These are phyloP conservation scores for Syzygium oleosum DNA, from an alignment of 345 rosid species.

Conservation along the genomic window DNA sequence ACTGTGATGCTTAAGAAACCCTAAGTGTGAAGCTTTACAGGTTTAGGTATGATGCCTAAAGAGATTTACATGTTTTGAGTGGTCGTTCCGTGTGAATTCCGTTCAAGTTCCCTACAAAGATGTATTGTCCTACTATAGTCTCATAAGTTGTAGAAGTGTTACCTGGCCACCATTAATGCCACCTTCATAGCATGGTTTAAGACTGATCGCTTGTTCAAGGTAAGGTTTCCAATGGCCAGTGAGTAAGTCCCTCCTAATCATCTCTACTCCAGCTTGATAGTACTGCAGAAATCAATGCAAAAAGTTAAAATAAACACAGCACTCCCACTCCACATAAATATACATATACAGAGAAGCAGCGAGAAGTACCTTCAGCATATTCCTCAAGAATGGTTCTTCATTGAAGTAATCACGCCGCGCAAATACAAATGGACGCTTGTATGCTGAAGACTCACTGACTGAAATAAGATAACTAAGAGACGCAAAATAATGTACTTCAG, in stretches of 20 bases:
- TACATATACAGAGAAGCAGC: not conserved
- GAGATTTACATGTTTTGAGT: not conserved
- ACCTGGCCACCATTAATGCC: constrained; percentile 98
- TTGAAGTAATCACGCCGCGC: constrained; percentile 97
- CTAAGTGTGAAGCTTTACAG: not conserved
- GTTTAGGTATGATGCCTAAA: not conserved
- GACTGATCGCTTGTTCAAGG: constrained; percentile 93
- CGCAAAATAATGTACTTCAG: constrained; percentile 4
- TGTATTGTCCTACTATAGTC: not conserved
- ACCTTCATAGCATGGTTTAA: constrained; percentile 92
- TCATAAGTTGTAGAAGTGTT: not conserved
- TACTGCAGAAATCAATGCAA: constrained; percentile 30
- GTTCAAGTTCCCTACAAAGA: not conserved
- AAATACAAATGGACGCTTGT: constrained; percentile 88
- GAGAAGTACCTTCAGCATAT: constrained; percentile 81
- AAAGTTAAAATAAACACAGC: constrained; percentile 4
- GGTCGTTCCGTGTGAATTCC: not conserved
- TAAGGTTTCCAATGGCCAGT: constrained; percentile 97
- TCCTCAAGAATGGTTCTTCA: constrained; percentile 93
- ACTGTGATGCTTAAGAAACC: not conserved
- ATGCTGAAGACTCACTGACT: constrained; percentile 93
- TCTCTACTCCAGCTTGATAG: constrained; percentile 96
- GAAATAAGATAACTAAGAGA: constrained; percentile 7
- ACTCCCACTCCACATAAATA: not conserved
- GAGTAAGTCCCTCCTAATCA: constrained; percentile 96